Conservation (phyloP, 2,329 filamentous ascomycete genomes). For the Colletotrichum graminicola region DNA sequence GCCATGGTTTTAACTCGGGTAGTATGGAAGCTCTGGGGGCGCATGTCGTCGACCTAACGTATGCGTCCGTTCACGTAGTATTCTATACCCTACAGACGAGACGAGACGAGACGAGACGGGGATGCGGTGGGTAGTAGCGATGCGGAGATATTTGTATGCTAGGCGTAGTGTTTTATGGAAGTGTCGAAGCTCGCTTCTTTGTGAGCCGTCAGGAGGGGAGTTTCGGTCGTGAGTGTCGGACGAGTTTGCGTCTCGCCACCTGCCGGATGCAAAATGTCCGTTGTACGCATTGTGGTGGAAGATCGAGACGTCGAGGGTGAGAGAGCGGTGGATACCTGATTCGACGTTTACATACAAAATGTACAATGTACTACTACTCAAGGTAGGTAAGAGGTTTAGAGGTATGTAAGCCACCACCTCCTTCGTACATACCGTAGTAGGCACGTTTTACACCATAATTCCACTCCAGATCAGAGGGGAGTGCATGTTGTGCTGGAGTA, state of each 20-base stretch:
- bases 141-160: neutral
- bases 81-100: neutral
- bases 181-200: neutral
- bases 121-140: neutral
- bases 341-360: too few species aligned
- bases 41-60: constrained; percentile 28
- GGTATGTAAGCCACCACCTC: too few species aligned
- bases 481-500: neutral
- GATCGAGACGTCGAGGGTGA: constrained; percentile 22
- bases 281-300: neutral
- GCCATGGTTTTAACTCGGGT: neutral
- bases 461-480: neutral
- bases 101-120: constrained; percentile 5
- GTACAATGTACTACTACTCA: too few species aligned
- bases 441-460: neutral
- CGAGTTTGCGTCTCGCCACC: neutral
- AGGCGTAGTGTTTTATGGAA: neutral
- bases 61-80: neutral
- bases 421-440: too few species aligned
- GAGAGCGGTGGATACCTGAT: constrained; percentile 21
- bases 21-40: constrained; percentile 7
- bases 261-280: neutral
- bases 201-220: neutral
- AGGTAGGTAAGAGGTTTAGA: too few species aligned
- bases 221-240: neutral